Base-by-base conservation (phyloP, 768 basidiomycete genomes). In the Amanita polypyramis region DNA sequence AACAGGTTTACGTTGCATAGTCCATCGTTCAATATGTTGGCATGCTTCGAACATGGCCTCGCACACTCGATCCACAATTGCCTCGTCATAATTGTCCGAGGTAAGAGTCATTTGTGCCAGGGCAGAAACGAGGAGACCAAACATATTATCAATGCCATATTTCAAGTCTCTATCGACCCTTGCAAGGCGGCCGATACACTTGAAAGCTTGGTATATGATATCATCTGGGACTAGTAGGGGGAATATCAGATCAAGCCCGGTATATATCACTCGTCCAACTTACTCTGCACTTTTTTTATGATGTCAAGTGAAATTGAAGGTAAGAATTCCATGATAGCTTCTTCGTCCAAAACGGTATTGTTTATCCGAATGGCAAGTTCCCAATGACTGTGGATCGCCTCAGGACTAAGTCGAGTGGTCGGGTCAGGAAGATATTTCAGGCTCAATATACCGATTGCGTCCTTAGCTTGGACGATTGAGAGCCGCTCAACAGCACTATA, bases 1-100 rank as follows among this genome's bases (percentile, higher is more conserved):
- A 10, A 15, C 41, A 29, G n/a, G 11, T 27, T 15, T 25, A 7
- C 27, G 21, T 29, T 29, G 41, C 15, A n/a, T 23, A 15, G 21
- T 25, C 41, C 41, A 43, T 17, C 41, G 41, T 30, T 43, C 41
- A 29, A 43, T 43, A 5, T 27, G 41, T 43, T 43, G 25, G 27
- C 41, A 43, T 27, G 41, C 15, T 12, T 43, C 27, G 41, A 43
- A 43, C 41, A 43, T 43, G 8, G 41, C 21, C 27, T 29, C 25
- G 8, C 23, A n/a, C 12, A 43, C 4, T 10, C 41, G 12, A 43
- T 30, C n/a, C 7, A 43, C 5, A 23, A 12, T 20, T 2, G 25
- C 6, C 25, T 2, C n/a, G 15, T 43, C 25, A 4, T 25, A 14
- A 15, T 14, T 5, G 25, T 43, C 23, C n/a, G 14, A 17, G n/a